Conservation (phyloP, 2,329 filamentous ascomycete species). For the Aspergillus sp. region DNA sequence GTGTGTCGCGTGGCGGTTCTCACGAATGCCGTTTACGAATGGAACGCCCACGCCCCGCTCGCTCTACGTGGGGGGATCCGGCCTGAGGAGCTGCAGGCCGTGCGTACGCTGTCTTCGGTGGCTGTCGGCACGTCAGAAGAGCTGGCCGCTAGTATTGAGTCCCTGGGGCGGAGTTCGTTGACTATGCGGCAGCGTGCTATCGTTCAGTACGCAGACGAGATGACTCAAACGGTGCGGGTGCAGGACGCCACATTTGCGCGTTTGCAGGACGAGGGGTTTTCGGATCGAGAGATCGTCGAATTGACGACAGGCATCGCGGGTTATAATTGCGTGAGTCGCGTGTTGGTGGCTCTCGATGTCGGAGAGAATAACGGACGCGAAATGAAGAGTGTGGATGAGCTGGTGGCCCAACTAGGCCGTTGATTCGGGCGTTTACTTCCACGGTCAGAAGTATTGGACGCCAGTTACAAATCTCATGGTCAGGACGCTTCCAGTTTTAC, state of each 20-base stretch:
- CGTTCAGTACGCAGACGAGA: constrained; percentile 74
- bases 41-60: constrained; percentile 75
- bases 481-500: no score
- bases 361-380: constrained; percentile 49
- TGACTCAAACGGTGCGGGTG: constrained; percentile 73
- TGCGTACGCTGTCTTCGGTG: constrained; percentile 55
- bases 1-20: constrained; percentile 78
- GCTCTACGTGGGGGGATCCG: constrained; percentile 40
- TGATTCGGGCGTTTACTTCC: background rate
- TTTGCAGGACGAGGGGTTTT: constrained; percentile 60
- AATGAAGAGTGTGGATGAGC: constrained; percentile 67
- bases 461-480: no score
- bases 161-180: constrained; percentile 42
- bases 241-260: constrained; percentile 64
- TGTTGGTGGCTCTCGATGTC: constrained; percentile 77
- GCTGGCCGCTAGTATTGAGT: constrained; percentile 39
- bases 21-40: constrained; percentile 82
- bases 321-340: constrained; percentile 86
- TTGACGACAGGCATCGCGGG: constrained; percentile 80
- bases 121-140: constrained; percentile 20
- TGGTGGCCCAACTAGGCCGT: constrained; percentile 48
- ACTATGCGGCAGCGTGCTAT: constrained; percentile 66
- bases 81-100: constrained; percentile 49
- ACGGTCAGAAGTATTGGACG: no score
- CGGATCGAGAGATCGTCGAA: constrained; percentile 75